Percentiles rank a stretch among this genome's conserved stretches.
phyloP scores from a whole-genome alignment of 371 early-diverging fungal species.

The Amoeboaphelidium protococcarum region DNA sequence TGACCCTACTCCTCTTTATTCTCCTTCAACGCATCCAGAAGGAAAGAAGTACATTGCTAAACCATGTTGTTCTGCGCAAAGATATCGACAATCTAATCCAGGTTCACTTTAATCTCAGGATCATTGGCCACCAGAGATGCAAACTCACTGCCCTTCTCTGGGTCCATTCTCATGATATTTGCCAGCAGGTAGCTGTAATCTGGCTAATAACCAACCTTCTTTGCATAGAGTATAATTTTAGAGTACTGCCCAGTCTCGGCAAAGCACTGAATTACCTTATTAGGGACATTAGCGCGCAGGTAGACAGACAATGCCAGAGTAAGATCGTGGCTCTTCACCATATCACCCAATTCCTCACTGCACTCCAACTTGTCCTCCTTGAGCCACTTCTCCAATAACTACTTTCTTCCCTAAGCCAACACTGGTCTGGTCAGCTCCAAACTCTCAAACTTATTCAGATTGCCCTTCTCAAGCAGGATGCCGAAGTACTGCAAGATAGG shows the following conservation, averaged over 20 bases:
- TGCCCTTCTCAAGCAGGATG: constrained; percentile 75
- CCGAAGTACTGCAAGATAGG: constrained; percentile 94
- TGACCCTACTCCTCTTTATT: constrained; percentile 65
- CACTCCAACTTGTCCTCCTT: constrained; percentile 92
- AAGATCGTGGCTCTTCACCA: constrained; percentile 68
- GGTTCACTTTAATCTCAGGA: constrained; percentile 46
- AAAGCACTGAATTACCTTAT: constrained; percentile 79
- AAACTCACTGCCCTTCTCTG: constrained; percentile 79
- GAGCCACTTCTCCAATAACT: constrained; percentile 87
- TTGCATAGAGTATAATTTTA: constrained; percentile 81
- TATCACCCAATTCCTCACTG: constrained; percentile 90
- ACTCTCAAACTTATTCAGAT: constrained; percentile 75
- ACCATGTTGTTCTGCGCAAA: constrained; percentile 71
- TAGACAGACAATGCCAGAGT: constrained; percentile 82
- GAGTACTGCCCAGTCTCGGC: constrained; percentile 84
- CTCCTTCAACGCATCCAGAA: constrained; percentile 76
- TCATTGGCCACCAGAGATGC: constrained; percentile 59
- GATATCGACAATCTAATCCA: constrained; percentile 73
- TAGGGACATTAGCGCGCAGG: constrained; percentile 67
- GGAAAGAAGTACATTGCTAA: constrained; percentile 82
- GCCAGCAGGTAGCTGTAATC: constrained; percentile 69
- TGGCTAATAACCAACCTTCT: constrained; percentile 72
- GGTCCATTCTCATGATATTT: constrained; percentile 62
- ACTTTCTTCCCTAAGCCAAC: constrained; percentile 64
- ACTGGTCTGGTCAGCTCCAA: constrained; percentile 80